Evolutionary conservation across 1,284 basidiomycete species (phyloP), one percentile per base, ranked within the genome.

Genomic region (Xanthoconium separans): DNA sequence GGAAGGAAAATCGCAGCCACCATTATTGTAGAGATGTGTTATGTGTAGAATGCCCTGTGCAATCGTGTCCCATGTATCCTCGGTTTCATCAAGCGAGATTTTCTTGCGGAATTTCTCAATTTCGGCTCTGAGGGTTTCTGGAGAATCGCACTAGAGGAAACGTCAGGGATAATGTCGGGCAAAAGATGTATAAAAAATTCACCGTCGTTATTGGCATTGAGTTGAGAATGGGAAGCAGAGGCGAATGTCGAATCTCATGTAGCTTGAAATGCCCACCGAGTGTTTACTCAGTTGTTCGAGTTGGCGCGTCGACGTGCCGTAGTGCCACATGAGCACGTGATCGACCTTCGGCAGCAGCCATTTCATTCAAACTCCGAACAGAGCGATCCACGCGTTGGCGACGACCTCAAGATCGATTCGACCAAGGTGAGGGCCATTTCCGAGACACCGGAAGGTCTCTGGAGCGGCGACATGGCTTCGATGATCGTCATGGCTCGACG

Each of bases 51-150:
- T 66, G 7, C 78, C 78, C 43, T 79, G 75, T 8, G 79, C 71
- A 39, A 94, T 89, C n/a, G 73, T 76, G 52, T 93, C 89, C 91
- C 91, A 94, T 4, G 83, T 84, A 39, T 94, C 89, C 67, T 94
- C 92, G 2, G 87, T 85, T 72, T 94, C 91, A 31, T 76, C 65
- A n/a, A 83, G 71, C 44, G 72, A 67, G 15, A 92, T 65, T 39
- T 76, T 72, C 37, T 70, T 61, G 48, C 74, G 76, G 29, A 82
- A 62, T 20, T 62, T 42, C n/a, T 77, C 75, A 46, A 82, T 62
- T 59, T 81, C 73, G 20, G 65, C 52, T 56, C 64, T 67, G n/a
- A 83, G 61, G 46, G 60, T 61, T 44, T 61, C 59, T 33, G 62
- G 53, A 34, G 75, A 75, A 54, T 62, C 55, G 50, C 76, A 79